Base-by-base conservation (phyloP, 768 basidiomycete genomes). In the Asterophora parasitica region DNA sequence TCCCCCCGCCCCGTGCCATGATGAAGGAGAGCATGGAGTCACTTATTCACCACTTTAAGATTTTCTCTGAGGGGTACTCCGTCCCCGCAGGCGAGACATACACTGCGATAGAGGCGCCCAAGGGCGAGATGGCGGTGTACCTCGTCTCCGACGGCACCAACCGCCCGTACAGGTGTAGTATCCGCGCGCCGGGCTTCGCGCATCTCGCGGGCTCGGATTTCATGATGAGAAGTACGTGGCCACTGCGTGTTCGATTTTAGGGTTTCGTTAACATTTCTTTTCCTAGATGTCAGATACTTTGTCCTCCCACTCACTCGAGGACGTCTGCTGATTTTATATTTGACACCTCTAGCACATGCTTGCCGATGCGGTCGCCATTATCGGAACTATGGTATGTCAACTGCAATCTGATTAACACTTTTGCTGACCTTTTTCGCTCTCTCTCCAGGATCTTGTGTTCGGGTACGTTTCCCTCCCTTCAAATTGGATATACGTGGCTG, bases 21-120 rank as follows among this genome's bases (percentile, higher is more conserved):
- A 99, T 99, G 96, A 99, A 99, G 71, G 96, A 99, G 74, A 91
- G 85, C 68, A 97, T 97, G 93, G 94, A 97, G 69, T 82, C 87
- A 5, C 78, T 97, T 48, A 97, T 99, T 57, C 95, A 99, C 65
- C 95, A 98, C 73, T 97, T 99, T 77, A 99, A 99, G 90, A 78
- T 96, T 58, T 98, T 92, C 74, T 90, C 88, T 44, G 95, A 98
- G 68, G 95, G 95, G 10, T 98, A 90, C 72, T 89, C 90, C 19
- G 95, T 98, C 20, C 96, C 96, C 13, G 88, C 91, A 13, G 89
- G 89, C 16, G 93, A 97, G 71, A 97, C 95, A 0, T 98, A 99
- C 74, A 83, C 81, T 42, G 95, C 95, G 2, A 97, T 98, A 56
- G 96, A 99, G 69, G 95, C 95, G 7, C 95, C 95, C 37, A 98